These are phyloP conservation scores for Striga asiatica DNA, from an alignment of 257 asterid genomes.

Conservation along the genomic window DNA sequence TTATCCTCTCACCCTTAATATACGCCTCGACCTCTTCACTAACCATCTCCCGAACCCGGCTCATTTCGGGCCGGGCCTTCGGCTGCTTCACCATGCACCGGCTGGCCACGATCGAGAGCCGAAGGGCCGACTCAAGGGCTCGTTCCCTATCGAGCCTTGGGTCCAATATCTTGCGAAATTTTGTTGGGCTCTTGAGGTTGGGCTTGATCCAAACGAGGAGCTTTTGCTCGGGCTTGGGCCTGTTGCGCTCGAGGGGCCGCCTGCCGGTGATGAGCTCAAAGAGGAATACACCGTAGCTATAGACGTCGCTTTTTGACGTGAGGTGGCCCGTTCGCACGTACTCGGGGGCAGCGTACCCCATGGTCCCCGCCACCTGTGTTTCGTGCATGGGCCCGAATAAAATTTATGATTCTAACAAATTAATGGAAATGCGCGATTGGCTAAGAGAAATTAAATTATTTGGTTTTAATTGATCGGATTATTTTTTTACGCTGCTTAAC, in stretches of 20 bases:
- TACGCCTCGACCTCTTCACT: slow-evolving; percentile 17
- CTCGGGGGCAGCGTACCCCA: slow-evolving; percentile 92
- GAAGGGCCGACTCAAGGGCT: slow-evolving; percentile 44
- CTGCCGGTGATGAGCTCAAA: slow-evolving; percentile 83
- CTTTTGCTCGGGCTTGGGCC: slow-evolving; percentile 69
- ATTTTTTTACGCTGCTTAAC: too few species aligned
- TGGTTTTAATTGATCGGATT: too few species aligned
- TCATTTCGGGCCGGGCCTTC: slow-evolving; percentile 59
- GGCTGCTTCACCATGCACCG: slow-evolving; percentile 55
- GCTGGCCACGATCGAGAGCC: slow-evolving; percentile 58
- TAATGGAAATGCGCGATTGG: too few species aligned
- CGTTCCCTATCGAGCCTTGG: slow-evolving; percentile 52
- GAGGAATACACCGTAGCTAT: slow-evolving; percentile 83
- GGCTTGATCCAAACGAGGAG: slow-evolving; percentile 76
- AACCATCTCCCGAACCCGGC: slow-evolving; percentile 14
- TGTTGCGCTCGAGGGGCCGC: slow-evolving; percentile 64
- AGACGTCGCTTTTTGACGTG: slow-evolving; percentile 64
- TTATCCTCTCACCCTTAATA: too few species aligned
- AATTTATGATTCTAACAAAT: too few species aligned
- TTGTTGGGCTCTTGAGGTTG: slow-evolving; percentile 42
- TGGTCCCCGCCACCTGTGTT: slow-evolving; percentile 82
- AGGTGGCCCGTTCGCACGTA: slow-evolving; percentile 75
- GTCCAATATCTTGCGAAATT: slow-evolving; percentile 56
- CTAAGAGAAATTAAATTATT: too few species aligned
- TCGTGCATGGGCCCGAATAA: too few species aligned